Percentiles rank a stretch among this genome's conserved stretches.
These are phyloP conservation scores for Rhodomyrtus psidioides DNA, from an alignment of 441 rosid species.

Conservation along the genomic window DNA sequence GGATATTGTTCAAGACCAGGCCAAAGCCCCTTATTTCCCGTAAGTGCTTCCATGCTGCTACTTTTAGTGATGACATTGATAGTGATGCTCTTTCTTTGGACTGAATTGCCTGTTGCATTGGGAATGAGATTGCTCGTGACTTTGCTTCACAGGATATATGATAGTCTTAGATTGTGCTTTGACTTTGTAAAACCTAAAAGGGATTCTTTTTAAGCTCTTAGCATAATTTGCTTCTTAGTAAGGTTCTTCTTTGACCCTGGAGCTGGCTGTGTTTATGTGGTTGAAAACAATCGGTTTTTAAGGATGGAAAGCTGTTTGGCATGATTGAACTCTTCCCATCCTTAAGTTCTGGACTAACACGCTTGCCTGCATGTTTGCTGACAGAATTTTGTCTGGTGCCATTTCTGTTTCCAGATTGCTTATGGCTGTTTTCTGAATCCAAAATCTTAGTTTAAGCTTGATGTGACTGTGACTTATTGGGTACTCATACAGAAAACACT, in stretches of 20 bases:
- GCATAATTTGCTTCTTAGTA: neutral
- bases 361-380: neutral
- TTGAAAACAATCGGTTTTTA: neutral
- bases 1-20: constrained; percentile 74
- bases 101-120: neutral
- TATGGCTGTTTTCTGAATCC: neutral
- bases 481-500: neutral
- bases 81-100: neutral
- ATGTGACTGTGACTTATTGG: neutral
- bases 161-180: neutral
- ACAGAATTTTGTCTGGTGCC: neutral
- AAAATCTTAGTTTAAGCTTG: neutral
- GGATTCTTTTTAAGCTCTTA: neutral
- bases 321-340: neutral
- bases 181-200: neutral
- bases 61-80: neutral
- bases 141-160: neutral
- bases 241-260: neutral
- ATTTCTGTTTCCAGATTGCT: neutral
- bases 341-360: neutral
- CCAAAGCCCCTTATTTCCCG: constrained; percentile 80
- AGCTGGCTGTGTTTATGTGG: neutral
- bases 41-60: constrained; percentile 2
- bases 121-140: neutral
- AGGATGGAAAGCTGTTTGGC: neutral